A percentile compares a stretch with the other conserved stretches of the same genome.
These are phyloP conservation scores for Neocucurbitaria cava DNA, from an alignment of 2,329 filamentous ascomycete genomes.

Conservation along the genomic window DNA sequence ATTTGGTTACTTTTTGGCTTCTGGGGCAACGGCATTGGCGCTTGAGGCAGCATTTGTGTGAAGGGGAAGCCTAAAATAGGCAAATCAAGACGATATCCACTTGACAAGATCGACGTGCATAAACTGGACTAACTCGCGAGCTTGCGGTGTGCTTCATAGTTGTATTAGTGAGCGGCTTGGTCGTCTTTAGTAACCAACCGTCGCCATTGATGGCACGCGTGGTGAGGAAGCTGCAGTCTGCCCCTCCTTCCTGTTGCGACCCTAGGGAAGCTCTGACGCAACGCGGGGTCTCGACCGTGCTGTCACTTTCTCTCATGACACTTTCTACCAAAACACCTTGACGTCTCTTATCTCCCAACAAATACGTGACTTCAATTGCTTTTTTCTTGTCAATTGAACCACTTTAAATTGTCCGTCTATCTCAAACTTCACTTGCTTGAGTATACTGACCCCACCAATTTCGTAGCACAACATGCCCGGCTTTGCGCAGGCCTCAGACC, in stretches of 20 bases:
- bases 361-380: conserved; percentile 23
- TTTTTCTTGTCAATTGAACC: conserved; percentile 9
- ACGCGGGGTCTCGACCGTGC: conserved; percentile 29
- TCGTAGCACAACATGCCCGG: conserved; percentile 56
- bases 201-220: conserved; percentile 18
- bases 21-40: conserved; percentile 40
- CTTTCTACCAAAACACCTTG: conserved; percentile 12
- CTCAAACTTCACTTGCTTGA: conserved; percentile 4
- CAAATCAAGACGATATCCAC: conserved; percentile 44
- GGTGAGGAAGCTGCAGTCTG: conserved; percentile 14
- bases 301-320: conserved; percentile 16
- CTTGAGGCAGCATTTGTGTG: conserved; percentile 47
- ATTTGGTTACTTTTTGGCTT: conserved; percentile 37
- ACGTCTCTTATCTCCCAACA: conserved; percentile 14
- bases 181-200: conserved; percentile 33
- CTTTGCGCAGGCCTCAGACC: conserved; percentile 84
- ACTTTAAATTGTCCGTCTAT: conserved; percentile 17
- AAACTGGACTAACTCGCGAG: conserved; percentile 2
- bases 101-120: conserved; percentile 18
- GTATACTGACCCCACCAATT: conserved; percentile 26
- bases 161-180: conserved; percentile 37
- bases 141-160: conserved; percentile 3
- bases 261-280: conserved; percentile 32
- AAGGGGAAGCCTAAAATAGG: conserved; percentile 31
- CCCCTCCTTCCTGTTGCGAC: conserved; percentile 14